These are phyloP conservation scores for Lachnellula cervina DNA, from an alignment of 2,329 filamentous ascomycete genomes.

Conservation along the genomic window DNA sequence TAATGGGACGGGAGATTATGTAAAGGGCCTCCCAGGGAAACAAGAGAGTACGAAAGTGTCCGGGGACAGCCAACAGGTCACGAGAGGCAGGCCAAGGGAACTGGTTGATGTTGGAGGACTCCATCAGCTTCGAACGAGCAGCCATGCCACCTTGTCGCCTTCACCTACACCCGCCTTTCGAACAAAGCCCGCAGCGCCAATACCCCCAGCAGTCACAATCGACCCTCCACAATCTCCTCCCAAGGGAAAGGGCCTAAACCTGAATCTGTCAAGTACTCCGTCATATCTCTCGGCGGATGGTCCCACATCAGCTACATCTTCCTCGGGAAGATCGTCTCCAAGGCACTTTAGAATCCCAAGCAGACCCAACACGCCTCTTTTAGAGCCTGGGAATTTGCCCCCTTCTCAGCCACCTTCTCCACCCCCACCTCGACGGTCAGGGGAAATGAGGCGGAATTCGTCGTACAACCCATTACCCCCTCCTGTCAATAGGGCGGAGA, in stretches of 20 bases:
- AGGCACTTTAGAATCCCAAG: slow-evolving; percentile 51
- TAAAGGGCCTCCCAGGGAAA: slow-evolving; percentile 11
- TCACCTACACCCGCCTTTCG: slow-evolving; percentile 23
- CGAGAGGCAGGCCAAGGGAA: slow-evolving; percentile 25
- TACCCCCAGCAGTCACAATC: slow-evolving; percentile 57
- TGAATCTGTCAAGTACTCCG: slow-evolving; percentile 21
- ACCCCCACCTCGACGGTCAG: slow-evolving; percentile 59
- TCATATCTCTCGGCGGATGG: slow-evolving; percentile 25
- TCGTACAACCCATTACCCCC: slow-evolving; percentile 50
- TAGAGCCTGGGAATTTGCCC: slow-evolving; percentile 40
- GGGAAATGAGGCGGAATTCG: slow-evolving; percentile 47
- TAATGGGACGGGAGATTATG: slow-evolving; percentile 15
- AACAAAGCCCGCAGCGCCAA: slow-evolving; percentile 16
- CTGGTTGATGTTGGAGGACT: slow-evolving; percentile 18
- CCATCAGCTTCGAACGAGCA: slow-evolving; percentile 19
- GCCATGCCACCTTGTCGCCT: slow-evolving; percentile 22
- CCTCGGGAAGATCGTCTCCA: slow-evolving; percentile 33
- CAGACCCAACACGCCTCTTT: slow-evolving; percentile 48
- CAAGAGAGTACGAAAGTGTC: slow-evolving; percentile 15
- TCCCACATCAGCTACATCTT: slow-evolving; percentile 36
- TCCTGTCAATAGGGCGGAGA: slow-evolving; percentile 75
- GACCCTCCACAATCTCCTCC: slow-evolving; percentile 68
- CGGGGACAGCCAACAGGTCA: slow-evolving; percentile 15
- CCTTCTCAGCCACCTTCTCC: slow-evolving; percentile 55
- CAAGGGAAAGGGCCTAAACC: slow-evolving; percentile 35